These are phyloP conservation scores for Goffeauzyma gilvescens DNA, from an alignment of 768 basidiomycete species.

Conservation along the genomic window DNA sequence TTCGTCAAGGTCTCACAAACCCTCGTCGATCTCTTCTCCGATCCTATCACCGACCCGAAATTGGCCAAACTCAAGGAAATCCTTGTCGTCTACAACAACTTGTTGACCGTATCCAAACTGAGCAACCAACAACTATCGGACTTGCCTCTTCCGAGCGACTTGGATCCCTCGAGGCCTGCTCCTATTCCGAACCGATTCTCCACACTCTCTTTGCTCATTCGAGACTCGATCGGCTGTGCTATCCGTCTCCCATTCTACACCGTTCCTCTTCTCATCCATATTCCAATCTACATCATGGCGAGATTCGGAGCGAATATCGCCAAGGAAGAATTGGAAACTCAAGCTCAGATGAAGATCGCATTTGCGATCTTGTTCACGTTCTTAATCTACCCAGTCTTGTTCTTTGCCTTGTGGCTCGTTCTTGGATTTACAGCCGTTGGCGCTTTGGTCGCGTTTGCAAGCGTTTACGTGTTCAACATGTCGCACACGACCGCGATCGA, in stretches of 20 bases:
- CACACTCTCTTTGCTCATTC: conserved; percentile 57
- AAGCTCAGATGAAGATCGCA: conserved; percentile 89
- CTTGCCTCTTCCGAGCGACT: conserved; percentile 60
- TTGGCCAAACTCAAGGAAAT: conserved; percentile 46
- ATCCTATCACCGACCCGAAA: conserved; percentile 44
- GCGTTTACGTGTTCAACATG: conserved; percentile 57
- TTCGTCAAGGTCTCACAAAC: conserved; percentile 76
- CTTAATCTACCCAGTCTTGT: conserved; percentile 62
- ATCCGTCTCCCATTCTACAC: conserved; percentile 73
- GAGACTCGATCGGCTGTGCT: conserved; percentile 53
- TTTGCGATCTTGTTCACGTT: conserved; percentile 58
- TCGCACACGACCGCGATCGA: conserved; percentile 79
- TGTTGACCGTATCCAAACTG: conserved; percentile 59
- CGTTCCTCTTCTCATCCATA: conserved; percentile 49
- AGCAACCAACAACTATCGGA: conserved; percentile 69
- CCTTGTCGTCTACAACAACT: conserved; percentile 72
- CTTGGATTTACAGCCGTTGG: conserved; percentile 58
- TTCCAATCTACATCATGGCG: conserved; percentile 58
- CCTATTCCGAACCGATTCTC: conserved; percentile 64
- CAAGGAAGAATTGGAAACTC: conserved; percentile 76
- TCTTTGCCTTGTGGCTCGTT: conserved; percentile 69
- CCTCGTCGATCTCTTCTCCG: conserved; percentile 23
- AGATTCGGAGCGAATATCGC: conserved; percentile 53
- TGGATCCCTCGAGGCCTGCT: conserved; percentile 59
- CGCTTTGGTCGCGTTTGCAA: conserved; percentile 47